Conservation (phyloP, 2,329 filamentous ascomycete genomes). For the Fonsecaea pugnacius region DNA sequence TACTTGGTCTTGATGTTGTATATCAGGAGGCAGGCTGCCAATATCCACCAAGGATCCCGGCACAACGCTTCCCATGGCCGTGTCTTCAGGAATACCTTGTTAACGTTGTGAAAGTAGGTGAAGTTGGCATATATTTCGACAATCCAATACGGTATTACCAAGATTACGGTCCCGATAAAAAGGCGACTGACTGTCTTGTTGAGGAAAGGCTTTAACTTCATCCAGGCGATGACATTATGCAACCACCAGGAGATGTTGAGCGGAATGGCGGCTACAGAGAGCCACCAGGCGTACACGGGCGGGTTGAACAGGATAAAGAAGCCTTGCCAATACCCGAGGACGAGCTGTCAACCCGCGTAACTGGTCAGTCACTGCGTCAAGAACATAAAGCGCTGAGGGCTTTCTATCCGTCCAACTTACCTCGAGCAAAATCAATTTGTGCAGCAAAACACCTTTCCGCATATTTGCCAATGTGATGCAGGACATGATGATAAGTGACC, state of each 20-base stretch:
- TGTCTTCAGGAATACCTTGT: conserved; percentile 54
- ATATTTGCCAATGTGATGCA: conserved; percentile 52
- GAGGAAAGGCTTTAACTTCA: conserved; percentile 63
- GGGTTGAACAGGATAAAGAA: conserved; percentile 59
- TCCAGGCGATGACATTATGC: conserved; percentile 66
- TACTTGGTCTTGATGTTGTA: conserved; percentile 64
- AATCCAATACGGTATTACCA: conserved; percentile 64
- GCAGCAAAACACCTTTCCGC: conserved; percentile 47
- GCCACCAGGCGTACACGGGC: conserved; percentile 62
- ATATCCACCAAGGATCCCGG: conserved; percentile 67
- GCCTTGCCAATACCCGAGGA: conserved; percentile 59
- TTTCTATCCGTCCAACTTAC: conserved; percentile 36
- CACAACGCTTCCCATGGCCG: conserved; percentile 61
- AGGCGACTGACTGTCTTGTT: conserved; percentile 50
- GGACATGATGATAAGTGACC: conserved; percentile 50
- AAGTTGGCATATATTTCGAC: conserved; percentile 65
- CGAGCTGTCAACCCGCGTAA: conserved; percentile 43
- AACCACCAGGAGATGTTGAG: conserved; percentile 62
- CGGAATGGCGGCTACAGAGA: conserved; percentile 60
- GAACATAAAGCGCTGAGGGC: not conserved
- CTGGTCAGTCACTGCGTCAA: conserved; percentile 14
- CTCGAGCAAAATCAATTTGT: conserved; percentile 52
- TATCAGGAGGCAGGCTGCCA: conserved; percentile 58
- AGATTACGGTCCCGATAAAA: conserved; percentile 61
- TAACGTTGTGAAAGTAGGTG: conserved; percentile 59